Base-by-base conservation (phyloP, 2,329 filamentous ascomycete species). In the Penicillium freii region DNA sequence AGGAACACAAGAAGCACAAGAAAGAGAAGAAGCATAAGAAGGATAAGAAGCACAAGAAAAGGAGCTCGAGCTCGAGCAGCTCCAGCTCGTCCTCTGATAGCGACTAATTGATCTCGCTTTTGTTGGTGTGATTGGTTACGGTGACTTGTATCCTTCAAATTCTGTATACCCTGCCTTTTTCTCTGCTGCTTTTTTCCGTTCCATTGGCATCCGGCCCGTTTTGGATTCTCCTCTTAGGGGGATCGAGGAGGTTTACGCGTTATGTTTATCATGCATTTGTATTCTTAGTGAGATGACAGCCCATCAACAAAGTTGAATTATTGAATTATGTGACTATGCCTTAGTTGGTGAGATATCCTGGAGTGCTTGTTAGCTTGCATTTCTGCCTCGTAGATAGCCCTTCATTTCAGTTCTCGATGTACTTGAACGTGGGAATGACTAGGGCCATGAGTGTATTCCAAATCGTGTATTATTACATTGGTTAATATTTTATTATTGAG, bases 1-100 rank as follows among this genome's bases (percentile, higher is more conserved):
- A 64, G 50, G 45, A 64, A 10, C 50, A 57, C 13, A 61, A 63
- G 51, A 51, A 62, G 9, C 39, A 58, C 9, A 60, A 60, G 58
- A 53, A 63, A 25, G n/a, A 62, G 29, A 62, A 62, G 34, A 62
- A 63, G 39, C 19, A 62, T 29, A 65, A 61, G 53, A 57, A 59
- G 48, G 45, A 57, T 5, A 59, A 64, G 60, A 62, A 62, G 46
- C 57, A 63, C 39, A 57, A 61, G 57, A 54, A 54, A 13, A 52
- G 31, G 23, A 21, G 60, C 27, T 63, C 61, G 3, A 52, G 53
- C 38, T 65, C 61, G 1, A 47, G 51, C 50, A 63, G 62, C 44
- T 64, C 44, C 7, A 46, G 43, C n/a, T 47, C 53, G 15, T 53
- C 61, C 4, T 62, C 60, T 43, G 59, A 59, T 11, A 59, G 62